Conservation (phyloP, 768 basidiomycete genomes). For the Gloeopeniophorella convolvens region DNA sequence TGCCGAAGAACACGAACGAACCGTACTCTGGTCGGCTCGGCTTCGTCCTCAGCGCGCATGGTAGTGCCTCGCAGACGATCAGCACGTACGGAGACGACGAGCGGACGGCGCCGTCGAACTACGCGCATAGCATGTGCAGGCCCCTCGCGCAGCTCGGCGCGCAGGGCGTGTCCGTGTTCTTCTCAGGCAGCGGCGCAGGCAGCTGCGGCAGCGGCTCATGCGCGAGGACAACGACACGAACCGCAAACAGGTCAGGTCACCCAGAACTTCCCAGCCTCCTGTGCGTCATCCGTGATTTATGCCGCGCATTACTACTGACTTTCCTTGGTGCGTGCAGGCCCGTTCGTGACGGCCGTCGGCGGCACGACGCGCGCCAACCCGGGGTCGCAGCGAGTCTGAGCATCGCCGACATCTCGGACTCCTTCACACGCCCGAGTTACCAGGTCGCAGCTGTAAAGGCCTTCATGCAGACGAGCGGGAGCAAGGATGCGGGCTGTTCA, state of each 20-base stretch:
- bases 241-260: constrained; percentile 27
- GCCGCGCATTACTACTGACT: not conserved
- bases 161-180: constrained; percentile 52
- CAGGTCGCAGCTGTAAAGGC: constrained; percentile 27
- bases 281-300: constrained; percentile 20
- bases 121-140: constrained; percentile 52
- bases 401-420: constrained; percentile 62
- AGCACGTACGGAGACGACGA: constrained; percentile 63
- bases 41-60: constrained; percentile 40
- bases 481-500: constrained; percentile 41
- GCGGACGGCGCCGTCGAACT: constrained; percentile 48
- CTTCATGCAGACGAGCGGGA: constrained; percentile 37
- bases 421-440: constrained; percentile 28
- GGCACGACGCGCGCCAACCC: constrained; percentile 49
- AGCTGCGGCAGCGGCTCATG: constrained; percentile 60
- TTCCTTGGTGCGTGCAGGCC: constrained; percentile 25
- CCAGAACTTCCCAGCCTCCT: constrained; percentile 37
- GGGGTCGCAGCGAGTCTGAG: constrained; percentile 56
- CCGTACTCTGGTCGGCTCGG: constrained; percentile 62
- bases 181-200: constrained; percentile 58
- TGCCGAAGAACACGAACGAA: constrained; percentile 46
- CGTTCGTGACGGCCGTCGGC: constrained; percentile 61
- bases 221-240: constrained; percentile 30
- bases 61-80: constrained; percentile 49
- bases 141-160: constrained; percentile 56